Evolutionary conservation across 2,329 filamentous ascomycete genomes (phyloP).

Genomic region (Fusarium tuaranense): DNA sequence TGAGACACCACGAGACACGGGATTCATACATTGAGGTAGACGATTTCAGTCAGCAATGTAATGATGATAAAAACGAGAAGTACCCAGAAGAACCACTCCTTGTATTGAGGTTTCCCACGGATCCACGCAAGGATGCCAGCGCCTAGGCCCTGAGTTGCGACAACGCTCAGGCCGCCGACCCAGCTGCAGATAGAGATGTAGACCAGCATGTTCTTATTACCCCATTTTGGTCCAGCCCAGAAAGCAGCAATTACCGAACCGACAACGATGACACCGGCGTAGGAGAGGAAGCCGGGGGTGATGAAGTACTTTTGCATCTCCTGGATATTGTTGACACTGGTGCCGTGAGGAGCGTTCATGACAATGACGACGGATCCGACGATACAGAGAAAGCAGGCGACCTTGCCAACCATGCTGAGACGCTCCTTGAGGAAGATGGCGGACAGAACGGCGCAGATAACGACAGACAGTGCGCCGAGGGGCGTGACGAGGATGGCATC

Average conservation of each 20-base stretch:
- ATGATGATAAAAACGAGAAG: slow-evolving; percentile 88
- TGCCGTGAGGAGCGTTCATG: slow-evolving; percentile 89
- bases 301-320: slow-evolving; percentile 92
- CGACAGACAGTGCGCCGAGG: slow-evolving; percentile 89
- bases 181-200: slow-evolving; percentile 97
- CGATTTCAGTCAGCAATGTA: slow-evolving; percentile 93
- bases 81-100: slow-evolving; percentile 97
- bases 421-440: slow-evolving; percentile 97
- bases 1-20: not conserved
- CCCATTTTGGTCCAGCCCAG: slow-evolving; percentile 87
- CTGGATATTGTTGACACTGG: slow-evolving; percentile 87
- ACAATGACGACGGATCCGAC: slow-evolving; percentile 94
- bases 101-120: slow-evolving; percentile 86
- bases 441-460: slow-evolving; percentile 90
- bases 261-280: slow-evolving; percentile 84
- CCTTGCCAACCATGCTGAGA: slow-evolving; percentile 94
- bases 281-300: slow-evolving; percentile 85
- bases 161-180: slow-evolving; percentile 93
- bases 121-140: slow-evolving; percentile 91
- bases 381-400: slow-evolving; percentile 95
- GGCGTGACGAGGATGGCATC: slow-evolving; percentile 96
- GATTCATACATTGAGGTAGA: slow-evolving; percentile 89
- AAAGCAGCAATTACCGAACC: slow-evolving; percentile 78
- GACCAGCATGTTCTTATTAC: slow-evolving; percentile 97
- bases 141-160: slow-evolving; percentile 92